A percentile compares a stretch with the other conserved stretches of the same genome.
Evolutionary conservation across 495 filamentous ascomycete species (phyloP).

Genomic region (Friedmanniomyces simplex): DNA sequence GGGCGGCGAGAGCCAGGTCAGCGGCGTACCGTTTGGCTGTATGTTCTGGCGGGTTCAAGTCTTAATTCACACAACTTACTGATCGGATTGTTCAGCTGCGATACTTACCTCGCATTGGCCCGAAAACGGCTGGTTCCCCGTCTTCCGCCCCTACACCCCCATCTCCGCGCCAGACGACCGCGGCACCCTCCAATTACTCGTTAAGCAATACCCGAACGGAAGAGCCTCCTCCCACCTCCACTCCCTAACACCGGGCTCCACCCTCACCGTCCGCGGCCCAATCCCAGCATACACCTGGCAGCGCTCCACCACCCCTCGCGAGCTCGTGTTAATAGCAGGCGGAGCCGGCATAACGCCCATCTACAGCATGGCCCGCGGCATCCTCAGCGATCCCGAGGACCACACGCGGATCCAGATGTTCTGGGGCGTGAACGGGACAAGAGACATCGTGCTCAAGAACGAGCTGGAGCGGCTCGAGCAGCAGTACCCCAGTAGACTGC

Average conservation of each 20-base stretch:
- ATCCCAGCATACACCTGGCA: constrained; percentile 45
- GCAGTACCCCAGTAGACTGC: constrained; percentile 47
- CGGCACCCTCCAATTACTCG: constrained; percentile 34
- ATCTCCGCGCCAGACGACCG: constrained; percentile 34
- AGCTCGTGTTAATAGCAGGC: constrained; percentile 44
- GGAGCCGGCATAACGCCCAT: constrained; percentile 51
- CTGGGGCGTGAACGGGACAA: constrained; percentile 29
- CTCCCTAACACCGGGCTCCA: constrained; percentile 49
- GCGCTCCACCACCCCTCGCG: constrained; percentile 34
- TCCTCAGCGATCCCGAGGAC: constrained; percentile 41
- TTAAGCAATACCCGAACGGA: constrained; percentile 56
- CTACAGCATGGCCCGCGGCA: constrained; percentile 44
- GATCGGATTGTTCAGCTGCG: constrained; percentile 1
- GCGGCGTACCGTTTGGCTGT: constrained; percentile 9
- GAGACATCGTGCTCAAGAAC: constrained; percentile 23
- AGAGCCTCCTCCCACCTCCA: constrained; percentile 53
- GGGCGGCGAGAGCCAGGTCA: constrained; percentile 9
- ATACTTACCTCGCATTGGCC: constrained; percentile 21
- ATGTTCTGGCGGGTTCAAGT: neutral
- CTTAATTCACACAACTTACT: neutral
- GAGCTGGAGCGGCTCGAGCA: constrained; percentile 44
- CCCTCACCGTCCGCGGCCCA: constrained; percentile 41
- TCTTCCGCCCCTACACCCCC: constrained; percentile 22
- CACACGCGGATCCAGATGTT: constrained; percentile 40
- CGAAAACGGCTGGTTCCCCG: constrained; percentile 13